Evolutionary conservation across 768 basidiomycete species (phyloP).

Genomic region (Asterophora parasitica): DNA sequence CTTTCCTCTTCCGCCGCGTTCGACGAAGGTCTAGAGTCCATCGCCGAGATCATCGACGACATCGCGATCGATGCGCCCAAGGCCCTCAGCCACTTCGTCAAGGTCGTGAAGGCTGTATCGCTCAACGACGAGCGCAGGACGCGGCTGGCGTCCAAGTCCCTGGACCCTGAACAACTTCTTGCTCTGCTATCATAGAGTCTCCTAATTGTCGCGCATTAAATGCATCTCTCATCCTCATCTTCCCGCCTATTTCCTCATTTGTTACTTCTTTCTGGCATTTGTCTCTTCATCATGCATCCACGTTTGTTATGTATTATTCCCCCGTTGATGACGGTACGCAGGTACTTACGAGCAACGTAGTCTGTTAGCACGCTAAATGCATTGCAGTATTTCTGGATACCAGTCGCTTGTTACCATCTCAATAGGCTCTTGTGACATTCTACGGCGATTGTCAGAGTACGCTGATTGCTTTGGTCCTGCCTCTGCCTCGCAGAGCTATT

Average conservation of each 20-base stretch:
- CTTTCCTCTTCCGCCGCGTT: slow-evolving; percentile 57
- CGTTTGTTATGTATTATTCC: slow-evolving; percentile 16
- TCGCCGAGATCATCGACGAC: slow-evolving; percentile 80
- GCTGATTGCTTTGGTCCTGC: too few species aligned
- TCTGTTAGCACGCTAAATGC: slow-evolving; percentile 13
- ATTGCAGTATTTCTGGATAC: slow-evolving; percentile 10
- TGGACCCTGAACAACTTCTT: slow-evolving; percentile 57
- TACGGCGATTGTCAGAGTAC: too few species aligned
- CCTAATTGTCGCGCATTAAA: slow-evolving; percentile 23
- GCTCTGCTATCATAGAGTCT: slow-evolving; percentile 49
- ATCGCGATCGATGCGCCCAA: slow-evolving; percentile 87
- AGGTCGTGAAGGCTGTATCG: slow-evolving; percentile 66
- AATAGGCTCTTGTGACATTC: too few species aligned
- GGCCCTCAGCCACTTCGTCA: slow-evolving; percentile 71
- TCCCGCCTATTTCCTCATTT: not conserved
- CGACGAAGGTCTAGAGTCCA: slow-evolving; percentile 67
- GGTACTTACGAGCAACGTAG: slow-evolving; percentile 16
- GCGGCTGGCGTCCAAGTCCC: slow-evolving; percentile 57
- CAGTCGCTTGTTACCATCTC: too few species aligned
- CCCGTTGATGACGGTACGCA: slow-evolving; percentile 15
- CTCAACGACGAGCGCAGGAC: slow-evolving; percentile 57
- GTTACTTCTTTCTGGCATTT: slow-evolving; percentile 9
- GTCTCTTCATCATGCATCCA: slow-evolving; percentile 11
- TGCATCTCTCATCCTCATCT: slow-evolving; percentile 21
- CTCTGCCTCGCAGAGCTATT: too few species aligned